Conservation (phyloP, 257 asterid genomes). For the Lycium barbarum region DNA sequence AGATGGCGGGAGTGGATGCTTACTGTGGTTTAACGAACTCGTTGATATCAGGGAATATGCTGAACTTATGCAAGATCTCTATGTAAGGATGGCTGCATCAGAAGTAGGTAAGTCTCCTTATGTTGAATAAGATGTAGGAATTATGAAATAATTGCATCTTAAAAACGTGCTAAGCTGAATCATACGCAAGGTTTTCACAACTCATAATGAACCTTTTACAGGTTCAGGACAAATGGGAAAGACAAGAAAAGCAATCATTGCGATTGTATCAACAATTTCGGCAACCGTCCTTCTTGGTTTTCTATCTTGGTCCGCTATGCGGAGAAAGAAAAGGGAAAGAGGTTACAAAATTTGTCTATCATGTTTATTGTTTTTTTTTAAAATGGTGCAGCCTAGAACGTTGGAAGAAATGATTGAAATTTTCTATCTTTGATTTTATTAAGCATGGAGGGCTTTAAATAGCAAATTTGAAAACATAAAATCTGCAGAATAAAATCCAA, state of each 20-base stretch:
- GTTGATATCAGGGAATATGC: constrained; percentile 39
- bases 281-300: not conserved
- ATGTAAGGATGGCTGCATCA: constrained; percentile 46
- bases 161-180: not conserved
- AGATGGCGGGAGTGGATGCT: constrained; percentile 40
- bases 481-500: too few relatives aligned
- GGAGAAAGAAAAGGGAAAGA: not conserved
- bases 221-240: not conserved
- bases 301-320: not conserved
- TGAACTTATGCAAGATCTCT: constrained; percentile 35
- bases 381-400: too few relatives aligned
- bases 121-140: not conserved
- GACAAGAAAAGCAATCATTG: not conserved
- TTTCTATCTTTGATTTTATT: too few relatives aligned
- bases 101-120: constrained; percentile 36
- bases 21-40: constrained; percentile 46
- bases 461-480: too few relatives aligned
- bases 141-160: not conserved
- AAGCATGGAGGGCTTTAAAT: not conserved
- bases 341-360: constrained; percentile 1
- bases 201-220: not conserved
- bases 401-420: too few relatives aligned
- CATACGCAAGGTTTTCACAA: not conserved
- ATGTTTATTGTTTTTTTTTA: not conserved
- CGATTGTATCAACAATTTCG: not conserved